phyloP scores from a whole-genome alignment of 768 basidiomycete species.

The Tulasnella sp. region DNA sequence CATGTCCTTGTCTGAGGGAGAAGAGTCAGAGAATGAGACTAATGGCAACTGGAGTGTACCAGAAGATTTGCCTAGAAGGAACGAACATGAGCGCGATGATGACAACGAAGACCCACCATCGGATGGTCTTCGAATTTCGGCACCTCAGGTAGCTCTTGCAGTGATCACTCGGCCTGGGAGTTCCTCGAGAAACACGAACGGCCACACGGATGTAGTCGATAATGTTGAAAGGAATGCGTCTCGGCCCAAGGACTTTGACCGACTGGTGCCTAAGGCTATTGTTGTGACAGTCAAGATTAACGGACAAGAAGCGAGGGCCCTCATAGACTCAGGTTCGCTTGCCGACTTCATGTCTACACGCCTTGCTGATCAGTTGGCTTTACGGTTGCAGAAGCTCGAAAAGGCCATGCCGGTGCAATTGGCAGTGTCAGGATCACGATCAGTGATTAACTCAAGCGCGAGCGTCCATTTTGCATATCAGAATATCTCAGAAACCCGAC shows the following conservation, averaged over 20 bases:
- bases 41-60: neutral
- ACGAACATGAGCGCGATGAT: neutral
- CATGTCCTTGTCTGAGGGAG: too few relatives aligned
- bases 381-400: neutral
- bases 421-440: constrained; percentile 32
- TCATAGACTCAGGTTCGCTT: constrained; percentile 16
- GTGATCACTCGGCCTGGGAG: neutral
- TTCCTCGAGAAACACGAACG: neutral
- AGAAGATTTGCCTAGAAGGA: neutral
- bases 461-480: constrained; percentile 28
- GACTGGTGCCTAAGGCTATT: constrained; percentile 6
- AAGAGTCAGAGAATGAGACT: too few relatives aligned
- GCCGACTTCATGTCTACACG: constrained; percentile 18
- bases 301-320: neutral
- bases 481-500: constrained; percentile 23
- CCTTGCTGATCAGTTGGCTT: constrained; percentile 13
- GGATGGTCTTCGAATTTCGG: neutral
- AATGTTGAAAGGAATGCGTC: constrained; percentile 14
- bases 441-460: constrained; percentile 28
- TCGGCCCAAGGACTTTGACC: neutral
- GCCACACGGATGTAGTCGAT: neutral
- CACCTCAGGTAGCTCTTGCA: neutral
- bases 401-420: constrained; percentile 30
- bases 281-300: constrained; percentile 11
- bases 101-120: neutral